phyloP scores from a whole-genome alignment of 495 filamentous ascomycete species.

The Lepraria neglecta region DNA sequence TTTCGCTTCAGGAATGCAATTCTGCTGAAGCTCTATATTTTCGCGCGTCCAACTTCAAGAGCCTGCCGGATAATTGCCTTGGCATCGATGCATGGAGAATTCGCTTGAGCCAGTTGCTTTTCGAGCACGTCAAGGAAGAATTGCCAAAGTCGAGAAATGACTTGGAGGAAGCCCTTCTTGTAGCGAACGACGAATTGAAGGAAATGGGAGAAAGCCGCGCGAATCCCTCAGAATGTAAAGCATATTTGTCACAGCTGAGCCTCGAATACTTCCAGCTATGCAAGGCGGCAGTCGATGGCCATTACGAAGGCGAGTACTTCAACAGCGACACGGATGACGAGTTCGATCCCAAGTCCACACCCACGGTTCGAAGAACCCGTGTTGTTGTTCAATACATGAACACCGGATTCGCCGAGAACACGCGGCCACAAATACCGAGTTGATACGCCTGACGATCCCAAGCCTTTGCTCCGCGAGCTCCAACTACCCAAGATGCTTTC shows the following conservation, averaged over 20 bases:
- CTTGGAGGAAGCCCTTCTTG: constrained; percentile 23
- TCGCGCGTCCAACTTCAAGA: constrained; percentile 27
- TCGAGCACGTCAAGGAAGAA: constrained; percentile 39
- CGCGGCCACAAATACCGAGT: constrained; percentile 34
- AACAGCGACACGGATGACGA: background rate
- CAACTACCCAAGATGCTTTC: too few relatives aligned
- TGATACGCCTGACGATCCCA: background rate
- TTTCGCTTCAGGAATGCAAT: constrained; percentile 21
- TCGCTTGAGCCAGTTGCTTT: constrained; percentile 40
- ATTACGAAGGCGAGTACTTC: constrained; percentile 32
- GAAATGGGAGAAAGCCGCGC: constrained; percentile 22
- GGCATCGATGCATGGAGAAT: constrained; percentile 38
- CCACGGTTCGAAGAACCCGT: constrained; percentile 27
- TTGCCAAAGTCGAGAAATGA: constrained; percentile 28
- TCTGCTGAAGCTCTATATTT: constrained; percentile 19
- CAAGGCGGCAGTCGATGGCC: constrained; percentile 31
- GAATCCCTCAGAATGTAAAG: constrained; percentile 25
- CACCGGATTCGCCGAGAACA: constrained; percentile 23
- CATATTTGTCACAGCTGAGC: constrained; percentile 30
- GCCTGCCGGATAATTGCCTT: constrained; percentile 21
- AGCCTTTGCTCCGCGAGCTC: background rate
- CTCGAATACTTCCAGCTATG: constrained; percentile 30
- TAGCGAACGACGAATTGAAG: background rate
- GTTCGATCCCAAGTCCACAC: constrained; percentile 17
- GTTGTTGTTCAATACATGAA: constrained; percentile 34